Evolutionary conservation across 129 eudicot genomes (phyloP), one percentile per base, ranked within the genome.

Genomic region (Flaveria sonorensis): DNA sequence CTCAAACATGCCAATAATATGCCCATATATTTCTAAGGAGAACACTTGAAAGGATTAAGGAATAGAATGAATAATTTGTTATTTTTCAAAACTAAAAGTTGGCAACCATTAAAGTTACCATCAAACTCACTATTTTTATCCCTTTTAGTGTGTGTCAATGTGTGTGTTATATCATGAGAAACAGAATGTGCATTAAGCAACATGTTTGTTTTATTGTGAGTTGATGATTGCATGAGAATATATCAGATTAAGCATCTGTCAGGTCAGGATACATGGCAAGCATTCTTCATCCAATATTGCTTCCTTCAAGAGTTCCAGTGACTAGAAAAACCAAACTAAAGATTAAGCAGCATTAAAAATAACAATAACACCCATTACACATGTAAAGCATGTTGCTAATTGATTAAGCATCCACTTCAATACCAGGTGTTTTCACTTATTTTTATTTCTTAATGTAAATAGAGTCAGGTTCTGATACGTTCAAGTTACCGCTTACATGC

Each of bases 1-100:
- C 89, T 95, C 99, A 86, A 91, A 89, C 99, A 95, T 95, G 87
- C 99, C 99, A 66, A 95, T 95, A 70, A 95, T 85, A 83, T 91
- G 87, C 39, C 97, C 99, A 76, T 91, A 95, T 67, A 92, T 84
- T 60, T 95, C 97, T 45, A 92, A 89, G 50, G 99, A 95, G 82
- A 95, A 95, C 80, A 95, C 99, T 95, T 69, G 66, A 65, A 79
- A 59, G 43, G 52, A 86, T 94, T 87, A 91, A 89, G 97, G 88
- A 79, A 63, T 21, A 20, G 74, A 73, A 73, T 47, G 81, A 47
- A 62, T 26, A 12, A 55, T 14, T 28, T 53, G 21, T 32, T 70
- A 74, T 8, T 0, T 36, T 30, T 28, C 61, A 43, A 71, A 20
- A 2, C 16, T 46, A 55, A 23, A 51, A 18, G 16, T 61, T 36